Conservation (phyloP, 441 rosid genomes). For the Mallotus japonicus region DNA sequence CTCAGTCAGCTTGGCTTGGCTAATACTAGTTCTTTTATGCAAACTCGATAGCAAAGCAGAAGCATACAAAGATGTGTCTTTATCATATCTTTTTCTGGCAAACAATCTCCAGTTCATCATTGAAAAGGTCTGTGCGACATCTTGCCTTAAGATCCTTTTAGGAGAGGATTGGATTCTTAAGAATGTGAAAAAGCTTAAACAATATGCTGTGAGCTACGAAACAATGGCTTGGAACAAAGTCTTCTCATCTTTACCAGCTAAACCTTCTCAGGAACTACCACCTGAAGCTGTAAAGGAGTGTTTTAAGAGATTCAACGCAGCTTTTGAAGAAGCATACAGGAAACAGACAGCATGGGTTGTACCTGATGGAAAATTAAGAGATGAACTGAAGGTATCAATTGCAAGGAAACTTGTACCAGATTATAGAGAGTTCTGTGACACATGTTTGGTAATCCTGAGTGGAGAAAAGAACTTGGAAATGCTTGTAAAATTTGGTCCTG, state of each 20-base stretch:
- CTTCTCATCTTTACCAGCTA: constrained; percentile 42
- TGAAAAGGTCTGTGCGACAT: constrained; percentile 46
- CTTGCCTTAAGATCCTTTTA: constrained; percentile 38
- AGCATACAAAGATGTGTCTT: constrained; percentile 56
- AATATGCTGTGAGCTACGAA: constrained; percentile 61
- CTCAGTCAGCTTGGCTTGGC: constrained; percentile 54
- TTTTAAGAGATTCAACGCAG: constrained; percentile 47
- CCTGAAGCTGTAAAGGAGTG: constrained; percentile 35
- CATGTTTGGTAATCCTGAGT: constrained; percentile 20
- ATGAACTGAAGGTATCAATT: constrained; percentile 49
- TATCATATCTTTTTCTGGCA: constrained; percentile 72
- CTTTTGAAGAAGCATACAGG: constrained; percentile 53
- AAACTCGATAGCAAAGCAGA: constrained; percentile 67
- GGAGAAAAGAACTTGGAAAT: constrained; percentile 34
- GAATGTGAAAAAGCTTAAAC: constrained; percentile 52
- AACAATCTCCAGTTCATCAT: constrained; percentile 72
- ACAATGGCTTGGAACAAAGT: constrained; percentile 62
- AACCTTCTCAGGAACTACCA: constrained; percentile 30
- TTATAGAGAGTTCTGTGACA: constrained; percentile 44
- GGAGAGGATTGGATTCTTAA: constrained; percentile 67
- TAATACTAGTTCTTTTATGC: constrained; percentile 65
- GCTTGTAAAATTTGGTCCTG: constrained; percentile 42
- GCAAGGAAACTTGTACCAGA: constrained; percentile 39
- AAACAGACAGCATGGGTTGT: constrained; percentile 59
- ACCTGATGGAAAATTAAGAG: constrained; percentile 49